Conservation (phyloP, 2,329 filamentous ascomycete species). For the Aspergillus fumigatiaffinis region DNA sequence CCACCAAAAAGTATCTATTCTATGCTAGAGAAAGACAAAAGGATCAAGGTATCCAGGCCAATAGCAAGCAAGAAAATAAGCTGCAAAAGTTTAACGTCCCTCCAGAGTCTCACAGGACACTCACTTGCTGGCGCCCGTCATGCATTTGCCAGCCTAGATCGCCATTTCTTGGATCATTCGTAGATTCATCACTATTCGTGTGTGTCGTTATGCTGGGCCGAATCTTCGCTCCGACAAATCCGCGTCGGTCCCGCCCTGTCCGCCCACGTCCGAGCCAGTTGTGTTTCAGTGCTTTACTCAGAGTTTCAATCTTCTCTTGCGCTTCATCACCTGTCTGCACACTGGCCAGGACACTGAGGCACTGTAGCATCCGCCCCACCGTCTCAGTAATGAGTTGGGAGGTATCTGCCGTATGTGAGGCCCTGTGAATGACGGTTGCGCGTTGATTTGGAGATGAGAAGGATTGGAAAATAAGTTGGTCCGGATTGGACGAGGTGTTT, state of each 20-base stretch:
- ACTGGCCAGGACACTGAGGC: slow-evolving; percentile 81
- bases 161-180: slow-evolving; percentile 12
- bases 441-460: slow-evolving; percentile 37
- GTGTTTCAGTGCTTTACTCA: slow-evolving; percentile 84
- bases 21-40: slow-evolving; percentile 16
- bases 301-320: slow-evolving; percentile 73
- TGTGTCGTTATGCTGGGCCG: slow-evolving; percentile 30
- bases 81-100: slow-evolving; percentile 6
- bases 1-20: slow-evolving; percentile 11
- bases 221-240: slow-evolving; percentile 72
- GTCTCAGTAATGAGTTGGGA: slow-evolving; percentile 84
- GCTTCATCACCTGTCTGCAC: slow-evolving; percentile 68
- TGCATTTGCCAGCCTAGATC: slow-evolving; percentile 18
- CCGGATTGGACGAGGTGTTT: slow-evolving; percentile 64
- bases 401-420: slow-evolving; percentile 34
- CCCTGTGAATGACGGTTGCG: slow-evolving; percentile 32
- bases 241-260: slow-evolving; percentile 82
- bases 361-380: slow-evolving; percentile 92
- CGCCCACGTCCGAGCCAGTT: slow-evolving; percentile 93
- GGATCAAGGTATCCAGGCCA: neutral
- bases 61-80: slow-evolving; percentile 1
- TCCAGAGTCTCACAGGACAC: slow-evolving; percentile 21
- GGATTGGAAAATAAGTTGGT: slow-evolving; percentile 42
- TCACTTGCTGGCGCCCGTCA: slow-evolving; percentile 26
- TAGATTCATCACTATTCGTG: slow-evolving; percentile 24